Base-by-base conservation (phyloP, 2,329 filamentous ascomycete species). In the Zarea fungicola region DNA sequence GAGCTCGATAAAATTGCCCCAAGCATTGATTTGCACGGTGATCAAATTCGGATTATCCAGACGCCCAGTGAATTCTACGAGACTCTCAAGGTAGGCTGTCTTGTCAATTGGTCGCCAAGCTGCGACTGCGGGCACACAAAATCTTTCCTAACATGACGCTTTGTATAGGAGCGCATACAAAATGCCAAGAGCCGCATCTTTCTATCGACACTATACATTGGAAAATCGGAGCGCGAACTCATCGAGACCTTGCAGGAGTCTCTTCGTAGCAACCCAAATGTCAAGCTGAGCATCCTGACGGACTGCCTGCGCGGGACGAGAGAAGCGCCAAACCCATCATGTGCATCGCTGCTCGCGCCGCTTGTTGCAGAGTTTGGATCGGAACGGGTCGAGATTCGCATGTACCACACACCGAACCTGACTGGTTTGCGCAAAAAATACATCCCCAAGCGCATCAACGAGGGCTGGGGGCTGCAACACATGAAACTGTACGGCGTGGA, bases 401-500 rank as follows among this genome's bases (percentile, higher is more conserved):
- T 99, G 90, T 99, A 95, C 63, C 93, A 99, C 67, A 99, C 93
- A 1, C 93, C 93, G 0, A 99, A 99, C 61, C 70, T 99, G 55
- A 95, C 88, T 3, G 93, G 93, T 0, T 58, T 95, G 50, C 81
- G 85, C 43, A 97, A 97, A 69, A 83, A 84, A 60, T 74, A 87
- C 56, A 81, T 97, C 2, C 93, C 93, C 0, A 88, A 82, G 62
- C 79, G 93, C 18, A 92, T 99, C 64, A 99, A 99, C 58, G 93
- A 99, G 69, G 93, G 93, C 16, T 99, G 93, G 93, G 93, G 93
- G 1, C 70, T 99, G 53, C 93, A 99, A 64, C 93, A 99, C 63
- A 99, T 99, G 92, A 99, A 99, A 75, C 75, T 99, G 1, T 99
- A 99, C 59, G 93, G 93, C 0, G 74, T 96, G 19, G 93, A 99